Percentiles rank a stretch among this genome's conserved stretches.
These are phyloP conservation scores for Yueomyces sinensis DNA, from an alignment of 805 yeast species.

Conservation along the genomic window DNA sequence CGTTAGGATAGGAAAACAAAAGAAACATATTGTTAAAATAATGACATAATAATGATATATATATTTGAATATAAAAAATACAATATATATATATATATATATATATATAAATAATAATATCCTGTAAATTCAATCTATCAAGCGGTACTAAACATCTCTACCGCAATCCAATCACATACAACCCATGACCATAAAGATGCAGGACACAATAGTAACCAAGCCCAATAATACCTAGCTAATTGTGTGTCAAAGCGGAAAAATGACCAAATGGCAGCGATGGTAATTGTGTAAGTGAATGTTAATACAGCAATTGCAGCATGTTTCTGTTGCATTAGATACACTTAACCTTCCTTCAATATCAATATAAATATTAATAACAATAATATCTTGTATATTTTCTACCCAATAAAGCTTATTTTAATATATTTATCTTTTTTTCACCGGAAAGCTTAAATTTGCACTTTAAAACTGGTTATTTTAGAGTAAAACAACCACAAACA, in stretches of 20 bases:
- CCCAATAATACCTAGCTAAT: constrained; percentile 16
- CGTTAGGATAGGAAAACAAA: constrained; percentile 62
- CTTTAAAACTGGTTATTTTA: no score
- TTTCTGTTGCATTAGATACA: constrained; percentile 11
- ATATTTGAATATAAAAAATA: no score
- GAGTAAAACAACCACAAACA: no score
- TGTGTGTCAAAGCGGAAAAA: constrained; percentile 6
- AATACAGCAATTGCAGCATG: constrained; percentile 8
- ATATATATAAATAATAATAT: no score
- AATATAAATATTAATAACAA: no score
- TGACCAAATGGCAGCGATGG: constrained; percentile 4
- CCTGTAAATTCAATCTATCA: constrained; percentile 4
- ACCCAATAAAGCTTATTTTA: no score
- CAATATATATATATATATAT: no score
- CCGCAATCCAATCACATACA: constrained; percentile 22
- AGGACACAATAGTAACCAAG: constrained; percentile 17
- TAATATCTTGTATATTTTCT: no score
- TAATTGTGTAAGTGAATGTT: constrained; percentile 10
- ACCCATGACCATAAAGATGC: constrained; percentile 23
- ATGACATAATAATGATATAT: no score
- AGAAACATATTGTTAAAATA: constrained; percentile 38
- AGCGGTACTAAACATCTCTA: constrained; percentile 20
- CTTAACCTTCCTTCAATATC: no score
- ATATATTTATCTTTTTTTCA: no score
- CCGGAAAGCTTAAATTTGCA: no score